phyloP scores from a whole-genome alignment of 2,329 filamentous ascomycete genomes.

The Aspergillus melleus region DNA sequence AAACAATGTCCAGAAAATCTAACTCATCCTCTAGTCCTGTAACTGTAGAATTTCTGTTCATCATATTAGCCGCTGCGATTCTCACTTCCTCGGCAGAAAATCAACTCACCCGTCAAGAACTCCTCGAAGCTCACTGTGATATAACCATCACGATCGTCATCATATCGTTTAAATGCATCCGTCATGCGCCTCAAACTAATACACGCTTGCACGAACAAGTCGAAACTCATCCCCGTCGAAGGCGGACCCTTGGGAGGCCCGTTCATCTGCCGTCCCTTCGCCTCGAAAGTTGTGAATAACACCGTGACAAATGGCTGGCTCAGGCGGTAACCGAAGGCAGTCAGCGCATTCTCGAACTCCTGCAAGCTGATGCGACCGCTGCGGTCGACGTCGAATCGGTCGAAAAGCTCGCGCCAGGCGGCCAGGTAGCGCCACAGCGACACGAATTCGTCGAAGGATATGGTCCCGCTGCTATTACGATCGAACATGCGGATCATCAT shows the following conservation, averaged over 20 bases:
- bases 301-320: conserved; percentile 79
- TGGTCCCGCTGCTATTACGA: conserved; percentile 80
- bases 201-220: conserved; percentile 95
- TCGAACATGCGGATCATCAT: conserved; percentile 99
- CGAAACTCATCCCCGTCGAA: conserved; percentile 76
- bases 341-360: conserved; percentile 87
- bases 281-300: conserved; percentile 87
- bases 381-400: conserved; percentile 87
- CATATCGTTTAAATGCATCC: conserved; percentile 98
- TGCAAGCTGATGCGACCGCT: conserved; percentile 81
- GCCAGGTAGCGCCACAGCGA: conserved; percentile 94
- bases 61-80: conserved; percentile 7
- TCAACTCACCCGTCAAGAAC: conserved; percentile 63
- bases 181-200: conserved; percentile 98
- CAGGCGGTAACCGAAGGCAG: conserved; percentile 91
- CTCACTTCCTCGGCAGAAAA: not conserved
- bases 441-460: conserved; percentile 95
- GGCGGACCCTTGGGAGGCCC: conserved; percentile 26
- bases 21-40: conserved; percentile 29
- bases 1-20: not conserved
- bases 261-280: conserved; percentile 43
- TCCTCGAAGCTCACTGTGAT: conserved; percentile 82
- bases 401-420: conserved; percentile 90
- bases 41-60: conserved; percentile 35
- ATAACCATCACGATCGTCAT: conserved; percentile 93